Base-by-base conservation (phyloP, 306 rosid genomes). In the Ormosia semicastrata region DNA sequence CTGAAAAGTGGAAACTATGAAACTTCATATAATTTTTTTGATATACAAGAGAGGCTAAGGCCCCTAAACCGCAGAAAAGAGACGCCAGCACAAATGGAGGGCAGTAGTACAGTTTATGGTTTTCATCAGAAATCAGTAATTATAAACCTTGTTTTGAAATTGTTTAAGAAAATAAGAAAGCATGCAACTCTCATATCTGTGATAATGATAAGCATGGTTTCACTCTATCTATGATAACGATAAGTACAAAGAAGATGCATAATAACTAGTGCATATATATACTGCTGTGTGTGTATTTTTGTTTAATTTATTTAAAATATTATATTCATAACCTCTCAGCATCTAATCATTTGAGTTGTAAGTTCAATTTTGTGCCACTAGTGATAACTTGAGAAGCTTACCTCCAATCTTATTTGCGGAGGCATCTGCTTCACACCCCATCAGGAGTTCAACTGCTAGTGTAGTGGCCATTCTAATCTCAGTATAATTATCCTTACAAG, bases 391-490 rank as follows among this genome's bases (percentile, higher is more conserved):
- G 46, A 57, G 85, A 76, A 76, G 62, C 18, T 82, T 88, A 93
- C 97, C 92, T 85, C 34, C 80, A 69, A 60, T 82, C 59, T 75
- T 68, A 49, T 66, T 64, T 34, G 46, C 63, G 33, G 17, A 60
- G 85, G 76, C 50, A 69, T 84, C 83, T 47, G 13, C 66, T 58
- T 82, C 90, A 56, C 60, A 77, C 63, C 79, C 86, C 50, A 76
- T 43, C 0, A 53, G 29, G 53, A 70, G 64, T 65, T 87, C 75
- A 73, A 77, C 85, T 7, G 59, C 69, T 49, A 85, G 33, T 46
- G 58, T 43, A 76, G 85, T 68, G 53, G 36, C 64, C 66, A 59
- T 84, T 71, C 67, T 88, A 64, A 77, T 81, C 72, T 76, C 83
- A 37, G 82, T 44, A 32, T 54, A 58, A 67, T 72, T 88, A 81